phyloP scores from a whole-genome alignment of 495 filamentous ascomycete species.

The Pseudomonodictys pantanalensis region DNA sequence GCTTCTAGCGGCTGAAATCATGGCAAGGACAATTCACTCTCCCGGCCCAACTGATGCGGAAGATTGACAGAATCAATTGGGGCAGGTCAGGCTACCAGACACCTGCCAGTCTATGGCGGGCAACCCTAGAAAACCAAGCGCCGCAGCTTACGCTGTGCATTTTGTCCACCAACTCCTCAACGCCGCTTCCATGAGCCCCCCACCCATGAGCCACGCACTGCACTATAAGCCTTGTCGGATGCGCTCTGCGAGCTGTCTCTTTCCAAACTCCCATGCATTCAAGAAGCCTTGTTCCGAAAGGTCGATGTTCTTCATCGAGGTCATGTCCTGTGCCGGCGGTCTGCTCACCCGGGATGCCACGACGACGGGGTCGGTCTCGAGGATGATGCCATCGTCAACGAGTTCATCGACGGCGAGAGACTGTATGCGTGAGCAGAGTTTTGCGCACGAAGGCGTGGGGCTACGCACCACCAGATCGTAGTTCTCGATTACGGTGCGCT shows the following conservation, averaged over 20 bases:
- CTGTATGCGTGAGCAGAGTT: slow-evolving; percentile 47
- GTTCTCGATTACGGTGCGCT: slow-evolving; percentile 96
- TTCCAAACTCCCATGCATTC: slow-evolving; percentile 93
- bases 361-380: slow-evolving; percentile 92
- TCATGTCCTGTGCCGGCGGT: slow-evolving; percentile 84
- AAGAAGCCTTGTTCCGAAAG: slow-evolving; percentile 93
- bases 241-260: slow-evolving; percentile 85
- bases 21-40: no score
- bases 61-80: no score
- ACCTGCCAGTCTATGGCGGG: no score
- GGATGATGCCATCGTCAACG: slow-evolving; percentile 91
- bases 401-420: slow-evolving; percentile 93
- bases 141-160: not conserved
- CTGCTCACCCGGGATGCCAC: slow-evolving; percentile 87
- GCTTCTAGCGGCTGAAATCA: no score
- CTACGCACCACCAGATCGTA: slow-evolving; percentile 62
- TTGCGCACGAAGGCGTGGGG: not conserved
- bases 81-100: no score
- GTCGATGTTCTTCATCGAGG: slow-evolving; percentile 87
- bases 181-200: slow-evolving; percentile 6
- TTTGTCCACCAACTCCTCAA: not conserved
- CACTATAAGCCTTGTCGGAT: slow-evolving; percentile 63
- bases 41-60: no score
- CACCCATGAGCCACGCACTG: not conserved
- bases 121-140: not conserved